Conservation (phyloP, 2,329 filamentous ascomycete species). For the Ophiostoma ulmi region DNA sequence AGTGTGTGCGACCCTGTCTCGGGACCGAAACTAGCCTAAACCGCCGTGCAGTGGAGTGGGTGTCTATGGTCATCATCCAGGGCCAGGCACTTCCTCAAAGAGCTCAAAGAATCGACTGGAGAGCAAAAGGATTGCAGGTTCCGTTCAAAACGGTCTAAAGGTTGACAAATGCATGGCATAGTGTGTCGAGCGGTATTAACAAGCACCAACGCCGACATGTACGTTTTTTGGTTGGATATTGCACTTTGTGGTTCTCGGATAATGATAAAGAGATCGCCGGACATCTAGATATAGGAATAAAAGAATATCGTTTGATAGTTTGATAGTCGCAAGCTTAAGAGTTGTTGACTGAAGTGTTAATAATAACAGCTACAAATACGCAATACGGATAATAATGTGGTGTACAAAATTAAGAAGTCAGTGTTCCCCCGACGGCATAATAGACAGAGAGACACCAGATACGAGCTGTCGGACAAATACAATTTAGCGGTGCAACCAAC, state of each 20-base stretch:
- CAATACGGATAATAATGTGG: not conserved
- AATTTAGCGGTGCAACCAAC: not conserved
- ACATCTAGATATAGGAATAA: not conserved
- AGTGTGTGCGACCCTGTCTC: not conserved
- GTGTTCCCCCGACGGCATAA: not conserved
- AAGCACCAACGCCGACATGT: constrained; percentile 2
- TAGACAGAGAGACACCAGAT: not conserved
- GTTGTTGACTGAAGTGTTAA: not conserved
- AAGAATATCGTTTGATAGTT: not conserved
- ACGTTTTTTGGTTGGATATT: not conserved
- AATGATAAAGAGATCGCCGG: not conserved
- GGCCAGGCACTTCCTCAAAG: not conserved
- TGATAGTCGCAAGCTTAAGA: not conserved
- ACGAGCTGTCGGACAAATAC: not conserved
- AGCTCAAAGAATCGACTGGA: too few relatives aligned
- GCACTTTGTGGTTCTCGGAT: not conserved
- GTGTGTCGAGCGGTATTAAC: not conserved
- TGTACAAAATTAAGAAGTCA: not conserved
- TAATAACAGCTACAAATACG: not conserved
- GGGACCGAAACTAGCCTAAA: not conserved
- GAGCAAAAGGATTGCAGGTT: not conserved
- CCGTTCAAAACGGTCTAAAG: not conserved
- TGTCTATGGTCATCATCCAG: not conserved
- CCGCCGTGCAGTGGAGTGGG: not conserved
- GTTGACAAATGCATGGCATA: not conserved